Base-by-base conservation (phyloP, 352 stramenopile species). In the Globisporangium orthogonon region DNA sequence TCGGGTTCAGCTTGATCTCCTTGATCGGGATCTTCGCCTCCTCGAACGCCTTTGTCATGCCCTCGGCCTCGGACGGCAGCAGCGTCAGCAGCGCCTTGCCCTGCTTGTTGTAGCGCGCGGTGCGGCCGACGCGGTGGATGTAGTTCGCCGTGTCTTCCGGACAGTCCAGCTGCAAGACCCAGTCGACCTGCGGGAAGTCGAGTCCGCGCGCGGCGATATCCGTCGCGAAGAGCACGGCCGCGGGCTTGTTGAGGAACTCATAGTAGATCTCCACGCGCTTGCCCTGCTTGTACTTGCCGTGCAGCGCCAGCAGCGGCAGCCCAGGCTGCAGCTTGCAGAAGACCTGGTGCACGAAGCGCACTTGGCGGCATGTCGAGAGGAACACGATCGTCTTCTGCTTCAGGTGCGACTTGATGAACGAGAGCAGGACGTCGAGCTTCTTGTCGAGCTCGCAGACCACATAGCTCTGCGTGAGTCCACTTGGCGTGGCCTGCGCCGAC, bases 351-450 rank as follows among this genome's bases (percentile, higher is more conserved):
- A 98, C 74, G 71, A 97, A 98, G 31, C 96, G 89, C 50, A 98
- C 95, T 69, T 98, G 92, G 37, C 96, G 91, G 68, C 97, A 99
- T 4, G 94, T 98, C 1, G 94, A 96, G 30, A 99, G 77, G 70
- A 99, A 99, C 23, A 99, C 89, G 62, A 99, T 99, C 17, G 91
- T 97, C 71, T 99, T 99, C 59, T 90, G 87, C 74, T 98, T 98
- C 28, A 99, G 71, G 73, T 99, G 97, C 41, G 94, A 97, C 83
- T 98, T 98, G 60, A 99, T 85, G 66, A 99, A 99, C 9, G 91
- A 97, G 63, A 97, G 98, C 14, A 99, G 70, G 48, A 98, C 88
- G 70, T 99, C 96, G 39, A 99, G 72, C 71, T 99, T 99, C 51
- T 98, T 78, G 43, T 96, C 82, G 23, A 99, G 65, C 7, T 83